Conservation (phyloP, 2,329 filamentous ascomycete genomes). For the Pyrenochaeta sp. region DNA sequence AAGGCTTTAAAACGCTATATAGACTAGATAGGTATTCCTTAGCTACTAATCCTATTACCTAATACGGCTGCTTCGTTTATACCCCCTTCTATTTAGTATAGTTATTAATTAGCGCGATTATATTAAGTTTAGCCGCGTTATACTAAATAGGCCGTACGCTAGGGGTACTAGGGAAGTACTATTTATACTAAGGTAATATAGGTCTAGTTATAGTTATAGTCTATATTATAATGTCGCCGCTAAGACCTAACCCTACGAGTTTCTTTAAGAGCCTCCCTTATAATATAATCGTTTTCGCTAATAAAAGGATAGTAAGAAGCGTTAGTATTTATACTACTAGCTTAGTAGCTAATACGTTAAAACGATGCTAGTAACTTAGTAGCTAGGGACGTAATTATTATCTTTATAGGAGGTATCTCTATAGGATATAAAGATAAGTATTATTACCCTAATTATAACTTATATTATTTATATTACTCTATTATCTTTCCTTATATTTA, state of each 20-base stretch:
- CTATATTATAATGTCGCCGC: background rate
- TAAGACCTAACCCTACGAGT: background rate
- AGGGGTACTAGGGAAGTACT: background rate
- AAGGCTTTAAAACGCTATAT: background rate
- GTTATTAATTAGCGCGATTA: background rate
- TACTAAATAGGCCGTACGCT: background rate
- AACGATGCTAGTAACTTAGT: slow-evolving; percentile 1
- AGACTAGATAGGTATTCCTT: background rate
- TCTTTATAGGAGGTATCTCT: background rate
- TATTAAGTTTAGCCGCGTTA: slow-evolving; percentile 3
- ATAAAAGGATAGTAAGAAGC: background rate
- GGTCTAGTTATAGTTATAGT: background rate
- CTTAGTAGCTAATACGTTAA: slow-evolving; percentile 2
- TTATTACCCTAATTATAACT: background rate
- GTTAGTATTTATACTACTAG: background rate
- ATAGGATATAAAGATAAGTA: slow-evolving; percentile 3
- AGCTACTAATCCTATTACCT: background rate
- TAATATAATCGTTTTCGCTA: background rate
- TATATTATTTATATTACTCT: background rate
- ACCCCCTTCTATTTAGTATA: background rate
- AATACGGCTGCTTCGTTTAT: background rate
- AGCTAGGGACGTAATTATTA: background rate
- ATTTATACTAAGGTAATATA: background rate
- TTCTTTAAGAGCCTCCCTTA: background rate
- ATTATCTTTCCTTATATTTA: background rate